These are phyloP conservation scores for Russula vinacea DNA, from an alignment of 768 basidiomycete genomes.

Conservation along the genomic window DNA sequence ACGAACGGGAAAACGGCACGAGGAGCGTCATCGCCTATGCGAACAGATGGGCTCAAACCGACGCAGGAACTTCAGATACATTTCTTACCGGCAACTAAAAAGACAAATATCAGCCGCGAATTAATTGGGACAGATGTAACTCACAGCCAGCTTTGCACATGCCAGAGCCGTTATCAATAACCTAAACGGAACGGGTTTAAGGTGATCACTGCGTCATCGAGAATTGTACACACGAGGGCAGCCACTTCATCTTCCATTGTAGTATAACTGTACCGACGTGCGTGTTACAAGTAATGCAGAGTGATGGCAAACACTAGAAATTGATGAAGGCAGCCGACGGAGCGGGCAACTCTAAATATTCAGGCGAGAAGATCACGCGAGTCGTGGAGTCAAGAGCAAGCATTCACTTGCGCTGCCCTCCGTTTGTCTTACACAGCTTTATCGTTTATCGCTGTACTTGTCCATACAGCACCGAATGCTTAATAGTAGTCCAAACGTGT, in stretches of 20 bases:
- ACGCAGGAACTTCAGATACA: neutral
- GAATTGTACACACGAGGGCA: slow-evolving; percentile 43
- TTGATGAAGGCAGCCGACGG: neutral
- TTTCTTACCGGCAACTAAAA: slow-evolving; percentile 17
- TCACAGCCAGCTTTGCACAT: slow-evolving; percentile 99
- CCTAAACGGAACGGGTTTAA: slow-evolving; percentile 41
- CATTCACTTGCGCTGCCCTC: too few relatives aligned
- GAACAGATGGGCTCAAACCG: neutral
- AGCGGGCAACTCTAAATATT: neutral
- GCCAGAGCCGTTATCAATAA: slow-evolving; percentile 93
- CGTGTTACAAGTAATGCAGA: neutral
- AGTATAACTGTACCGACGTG: neutral
- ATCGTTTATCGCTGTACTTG: neutral
- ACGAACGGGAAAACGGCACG: slow-evolving; percentile 93
- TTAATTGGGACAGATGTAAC: slow-evolving; percentile 36
- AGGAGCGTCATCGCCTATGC: slow-evolving; percentile 76
- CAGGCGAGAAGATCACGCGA: slow-evolving; percentile 8
- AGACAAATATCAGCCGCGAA: neutral
- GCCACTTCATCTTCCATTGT: slow-evolving; percentile 67
- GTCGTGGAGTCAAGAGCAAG: neutral
- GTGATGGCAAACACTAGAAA: slow-evolving; percentile 12
- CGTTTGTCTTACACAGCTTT: too few relatives aligned
- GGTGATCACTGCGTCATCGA: neutral
- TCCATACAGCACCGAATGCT: neutral
- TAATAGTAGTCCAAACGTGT: neutral